These are phyloP conservation scores for Encephalitozoon intestinalis DNA, from an alignment of 371 early-diverging fungal genomes.

Conservation along the genomic window DNA sequence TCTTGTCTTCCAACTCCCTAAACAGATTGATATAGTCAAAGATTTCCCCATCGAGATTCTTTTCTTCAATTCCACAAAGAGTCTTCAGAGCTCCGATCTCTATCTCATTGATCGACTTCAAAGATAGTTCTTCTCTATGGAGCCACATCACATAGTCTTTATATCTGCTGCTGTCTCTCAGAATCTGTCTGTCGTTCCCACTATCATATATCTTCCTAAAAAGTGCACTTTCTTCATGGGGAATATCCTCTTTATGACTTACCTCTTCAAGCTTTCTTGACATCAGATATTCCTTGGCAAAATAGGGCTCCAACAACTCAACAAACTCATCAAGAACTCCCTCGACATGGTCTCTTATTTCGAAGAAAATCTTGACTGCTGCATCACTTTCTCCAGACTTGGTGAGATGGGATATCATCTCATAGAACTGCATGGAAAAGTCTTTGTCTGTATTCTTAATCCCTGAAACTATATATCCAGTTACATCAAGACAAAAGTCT, in stretches of 20 bases:
- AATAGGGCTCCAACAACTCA: background rate
- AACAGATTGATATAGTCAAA: background rate
- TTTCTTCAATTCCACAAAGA: background rate
- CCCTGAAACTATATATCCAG: background rate
- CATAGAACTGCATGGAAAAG: slow-evolving; percentile 22
- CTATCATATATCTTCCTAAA: background rate
- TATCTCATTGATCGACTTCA: background rate
- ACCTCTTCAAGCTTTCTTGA: background rate
- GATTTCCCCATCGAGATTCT: background rate
- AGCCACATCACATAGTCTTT: slow-evolving; percentile 18
- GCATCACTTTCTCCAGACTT: background rate
- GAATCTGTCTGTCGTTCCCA: slow-evolving; percentile 4
- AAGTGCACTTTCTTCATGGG: background rate
- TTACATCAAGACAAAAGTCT: slow-evolving; percentile 15
- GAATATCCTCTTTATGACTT: background rate
- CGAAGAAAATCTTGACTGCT: slow-evolving; percentile 8
- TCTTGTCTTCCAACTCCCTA: background rate
- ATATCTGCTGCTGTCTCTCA: slow-evolving; percentile 5
- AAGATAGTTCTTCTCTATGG: background rate
- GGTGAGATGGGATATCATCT: background rate
- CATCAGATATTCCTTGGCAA: background rate
- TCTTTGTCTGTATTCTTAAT: slow-evolving; percentile 4
- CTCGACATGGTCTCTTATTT: slow-evolving; percentile 17
- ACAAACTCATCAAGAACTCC: slow-evolving; percentile 20
- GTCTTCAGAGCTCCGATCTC: slow-evolving; percentile 9